These are phyloP conservation scores for Aphanoascus verrucosus DNA, from an alignment of 2,329 filamentous ascomycete genomes.

Conservation along the genomic window DNA sequence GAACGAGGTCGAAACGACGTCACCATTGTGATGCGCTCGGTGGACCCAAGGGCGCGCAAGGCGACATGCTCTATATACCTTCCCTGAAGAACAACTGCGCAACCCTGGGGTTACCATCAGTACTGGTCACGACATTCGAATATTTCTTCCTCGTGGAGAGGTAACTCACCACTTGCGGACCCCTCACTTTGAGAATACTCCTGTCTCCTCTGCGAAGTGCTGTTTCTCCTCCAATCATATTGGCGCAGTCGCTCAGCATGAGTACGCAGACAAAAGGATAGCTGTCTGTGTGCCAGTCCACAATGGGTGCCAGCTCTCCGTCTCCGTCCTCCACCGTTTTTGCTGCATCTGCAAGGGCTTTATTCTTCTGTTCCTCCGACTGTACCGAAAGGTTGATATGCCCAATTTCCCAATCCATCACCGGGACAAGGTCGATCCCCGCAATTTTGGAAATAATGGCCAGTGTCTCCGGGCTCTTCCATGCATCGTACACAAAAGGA, in stretches of 20 bases:
- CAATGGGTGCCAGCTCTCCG: constrained; percentile 44
- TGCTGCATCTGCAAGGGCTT: constrained; percentile 33
- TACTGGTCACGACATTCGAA: background rate
- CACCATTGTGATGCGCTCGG: constrained; percentile 55
- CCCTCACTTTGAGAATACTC: constrained; percentile 48
- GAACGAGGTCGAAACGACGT: constrained; percentile 54
- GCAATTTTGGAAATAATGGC: constrained; percentile 43
- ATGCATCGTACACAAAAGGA: constrained; percentile 54
- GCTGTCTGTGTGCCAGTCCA: constrained; percentile 55
- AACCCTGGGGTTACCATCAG: constrained; percentile 39
- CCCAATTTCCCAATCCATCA: constrained; percentile 47
- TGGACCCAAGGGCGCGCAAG: constrained; percentile 46
- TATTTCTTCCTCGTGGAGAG: constrained; percentile 1
- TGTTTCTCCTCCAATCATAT: constrained; percentile 56
- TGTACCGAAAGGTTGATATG: constrained; percentile 47
- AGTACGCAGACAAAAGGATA: constrained; percentile 61
- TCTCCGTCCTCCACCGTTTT: constrained; percentile 36
- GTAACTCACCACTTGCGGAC: constrained; percentile 46
- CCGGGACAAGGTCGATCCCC: constrained; percentile 45
- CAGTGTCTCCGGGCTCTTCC: constrained; percentile 45
- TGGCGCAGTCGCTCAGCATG: constrained; percentile 53
- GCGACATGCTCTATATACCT: constrained; percentile 57
- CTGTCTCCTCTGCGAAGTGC: constrained; percentile 46
- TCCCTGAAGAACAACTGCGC: constrained; percentile 55
- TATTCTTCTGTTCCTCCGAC: constrained; percentile 38